These are phyloP conservation scores for Colletotrichum australisinense DNA, from an alignment of 2,329 filamentous ascomycete species.

Conservation along the genomic window DNA sequence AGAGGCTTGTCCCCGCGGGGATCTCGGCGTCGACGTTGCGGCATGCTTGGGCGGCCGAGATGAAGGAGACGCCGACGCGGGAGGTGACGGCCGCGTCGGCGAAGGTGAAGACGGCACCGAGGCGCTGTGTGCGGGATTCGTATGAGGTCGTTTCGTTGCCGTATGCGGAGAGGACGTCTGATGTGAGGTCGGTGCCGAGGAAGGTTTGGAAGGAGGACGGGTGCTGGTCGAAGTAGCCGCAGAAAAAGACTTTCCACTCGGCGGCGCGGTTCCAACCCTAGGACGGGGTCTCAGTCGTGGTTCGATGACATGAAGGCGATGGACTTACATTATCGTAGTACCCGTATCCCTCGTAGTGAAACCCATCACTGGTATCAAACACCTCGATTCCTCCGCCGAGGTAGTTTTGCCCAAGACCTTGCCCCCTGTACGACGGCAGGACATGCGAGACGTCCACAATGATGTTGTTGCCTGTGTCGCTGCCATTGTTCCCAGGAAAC, in stretches of 20 bases:
- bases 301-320: not conserved
- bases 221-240: conserved; percentile 67
- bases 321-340: conserved; percentile 70
- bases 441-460: conserved; percentile 75
- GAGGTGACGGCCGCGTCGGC: conserved; percentile 59
- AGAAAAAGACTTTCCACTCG: conserved; percentile 73
- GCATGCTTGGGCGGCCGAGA: conserved; percentile 72
- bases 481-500: conserved; percentile 56
- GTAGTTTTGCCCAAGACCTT: conserved; percentile 72
- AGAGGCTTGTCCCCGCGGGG: conserved; percentile 53
- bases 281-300: conserved; percentile 3
- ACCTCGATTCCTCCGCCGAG: conserved; percentile 69
- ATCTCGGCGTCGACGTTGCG: conserved; percentile 68
- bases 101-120: conserved; percentile 68
- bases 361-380: conserved; percentile 49
- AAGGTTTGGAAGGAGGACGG: conserved; percentile 58
- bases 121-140: conserved; percentile 49
- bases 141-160: conserved; percentile 43
- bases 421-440: conserved; percentile 70
- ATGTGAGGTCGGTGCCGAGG: conserved; percentile 46
- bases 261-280: conserved; percentile 73
- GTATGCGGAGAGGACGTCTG: conserved; percentile 46
- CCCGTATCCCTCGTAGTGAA: conserved; percentile 69
- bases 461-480: conserved; percentile 51
- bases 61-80: conserved; percentile 75